These are phyloP conservation scores for Babjeviella inositovora DNA, from an alignment of 805 yeast genomes.

Conservation along the genomic window DNA sequence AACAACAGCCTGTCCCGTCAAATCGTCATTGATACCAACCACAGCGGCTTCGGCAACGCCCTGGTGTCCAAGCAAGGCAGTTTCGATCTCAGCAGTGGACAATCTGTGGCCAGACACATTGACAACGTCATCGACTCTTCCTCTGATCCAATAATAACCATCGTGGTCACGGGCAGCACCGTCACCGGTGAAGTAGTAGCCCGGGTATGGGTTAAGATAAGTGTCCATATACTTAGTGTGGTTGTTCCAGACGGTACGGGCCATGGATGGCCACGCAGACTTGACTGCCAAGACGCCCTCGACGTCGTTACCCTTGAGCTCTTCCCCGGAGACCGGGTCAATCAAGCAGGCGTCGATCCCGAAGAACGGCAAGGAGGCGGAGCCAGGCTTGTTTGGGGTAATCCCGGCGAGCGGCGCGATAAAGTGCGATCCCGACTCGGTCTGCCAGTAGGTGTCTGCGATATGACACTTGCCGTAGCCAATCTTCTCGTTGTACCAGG, in stretches of 20 bases:
- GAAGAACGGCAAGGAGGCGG: slow-evolving; percentile 73
- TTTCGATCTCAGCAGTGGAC: slow-evolving; percentile 83
- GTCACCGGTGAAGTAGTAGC: slow-evolving; percentile 76
- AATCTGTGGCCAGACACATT: slow-evolving; percentile 78
- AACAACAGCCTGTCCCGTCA: slow-evolving; percentile 78
- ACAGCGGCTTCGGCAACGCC: slow-evolving; percentile 70
- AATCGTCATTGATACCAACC: slow-evolving; percentile 68
- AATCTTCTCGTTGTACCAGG: slow-evolving; percentile 63
- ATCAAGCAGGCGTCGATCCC: slow-evolving; percentile 63
- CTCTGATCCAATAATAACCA: slow-evolving; percentile 76
- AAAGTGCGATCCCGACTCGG: slow-evolving; percentile 74
- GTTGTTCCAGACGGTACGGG: slow-evolving; percentile 70
- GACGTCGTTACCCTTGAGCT: slow-evolving; percentile 48
- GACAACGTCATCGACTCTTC: slow-evolving; percentile 81
- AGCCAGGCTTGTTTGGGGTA: slow-evolving; percentile 74
- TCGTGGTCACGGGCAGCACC: slow-evolving; percentile 80
- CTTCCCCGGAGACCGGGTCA: slow-evolving; percentile 64
- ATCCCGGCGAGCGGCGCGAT: slow-evolving; percentile 63
- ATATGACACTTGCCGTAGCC: slow-evolving; percentile 60
- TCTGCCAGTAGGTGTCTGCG: slow-evolving; percentile 82
- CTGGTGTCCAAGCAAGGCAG: slow-evolving; percentile 59
- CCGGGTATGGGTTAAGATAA: slow-evolving; percentile 70
- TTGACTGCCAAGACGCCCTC: slow-evolving; percentile 71
- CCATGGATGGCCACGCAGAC: slow-evolving; percentile 74
- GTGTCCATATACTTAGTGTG: slow-evolving; percentile 65